Percentiles rank a stretch among this genome's conserved stretches.
Conservation (phyloP, 306 rosid species). For the Glycine tomentella region DNA sequence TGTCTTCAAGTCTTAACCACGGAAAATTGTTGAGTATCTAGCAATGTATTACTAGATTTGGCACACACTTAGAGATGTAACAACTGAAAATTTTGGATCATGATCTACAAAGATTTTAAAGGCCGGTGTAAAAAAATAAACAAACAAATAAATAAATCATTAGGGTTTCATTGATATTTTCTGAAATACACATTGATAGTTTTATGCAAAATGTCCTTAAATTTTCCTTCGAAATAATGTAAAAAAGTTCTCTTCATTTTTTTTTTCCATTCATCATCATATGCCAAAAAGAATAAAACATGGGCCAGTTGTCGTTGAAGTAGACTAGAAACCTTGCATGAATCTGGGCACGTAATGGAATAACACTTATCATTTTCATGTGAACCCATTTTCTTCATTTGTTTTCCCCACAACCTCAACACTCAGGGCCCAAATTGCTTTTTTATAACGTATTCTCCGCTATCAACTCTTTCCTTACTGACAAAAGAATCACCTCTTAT, state of each 20-base stretch:
- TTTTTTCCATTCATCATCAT: neutral
- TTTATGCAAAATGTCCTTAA: neutral
- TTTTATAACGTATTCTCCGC: constrained; percentile 14
- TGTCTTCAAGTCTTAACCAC: neutral
- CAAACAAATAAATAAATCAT: too few relatives aligned
- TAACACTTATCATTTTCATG: constrained; percentile 38
- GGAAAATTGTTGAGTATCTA: neutral
- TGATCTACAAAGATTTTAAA: neutral
- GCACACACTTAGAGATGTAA: too few relatives aligned
- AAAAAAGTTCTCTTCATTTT: neutral
- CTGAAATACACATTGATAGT: neutral
- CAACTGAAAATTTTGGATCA: neutral
- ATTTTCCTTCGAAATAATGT: neutral
- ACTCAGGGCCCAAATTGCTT: neutral
- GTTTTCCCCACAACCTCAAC: neutral
- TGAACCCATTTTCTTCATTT: constrained; percentile 45
- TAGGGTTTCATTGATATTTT: neutral
- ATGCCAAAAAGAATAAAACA: neutral
- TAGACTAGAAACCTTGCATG: constrained; percentile 54
- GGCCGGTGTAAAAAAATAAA: too few relatives aligned
- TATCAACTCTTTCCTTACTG: neutral
- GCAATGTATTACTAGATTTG: too few relatives aligned
- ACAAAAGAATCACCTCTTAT: neutral
- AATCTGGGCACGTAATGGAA: constrained; percentile 53
- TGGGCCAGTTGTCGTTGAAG: constrained; percentile 2